A percentile compares a stretch with the other conserved stretches of the same genome.
phyloP scores from a whole-genome alignment of 306 rosid species.

The Ammopiptanthus mongolicus region DNA sequence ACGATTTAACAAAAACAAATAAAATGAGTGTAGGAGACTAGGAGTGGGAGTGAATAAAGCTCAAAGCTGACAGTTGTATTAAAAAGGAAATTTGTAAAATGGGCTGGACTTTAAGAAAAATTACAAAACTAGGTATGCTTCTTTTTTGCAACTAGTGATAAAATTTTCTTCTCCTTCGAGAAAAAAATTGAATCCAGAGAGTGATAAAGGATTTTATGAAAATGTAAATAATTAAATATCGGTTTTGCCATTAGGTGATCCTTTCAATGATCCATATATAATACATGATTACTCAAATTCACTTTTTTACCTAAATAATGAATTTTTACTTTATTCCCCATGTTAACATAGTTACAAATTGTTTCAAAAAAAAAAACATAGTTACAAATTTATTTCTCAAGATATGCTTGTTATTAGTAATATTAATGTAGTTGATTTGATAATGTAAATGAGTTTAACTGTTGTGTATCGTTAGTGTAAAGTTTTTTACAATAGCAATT shows the following conservation, averaged over 20 bases:
- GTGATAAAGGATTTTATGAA: neutral
- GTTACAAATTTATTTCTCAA: neutral
- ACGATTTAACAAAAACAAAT: neutral
- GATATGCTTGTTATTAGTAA: too few relatives aligned
- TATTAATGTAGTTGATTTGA: neutral
- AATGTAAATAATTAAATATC: neutral
- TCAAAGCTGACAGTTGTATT: conserved; percentile 6
- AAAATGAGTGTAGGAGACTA: too few relatives aligned
- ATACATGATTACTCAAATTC: too few relatives aligned
- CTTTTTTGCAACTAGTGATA: neutral
- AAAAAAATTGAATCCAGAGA: neutral
- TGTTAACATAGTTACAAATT: too few relatives aligned
- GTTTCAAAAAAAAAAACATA: too few relatives aligned
- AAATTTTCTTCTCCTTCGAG: neutral
- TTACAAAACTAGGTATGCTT: conserved; percentile 3
- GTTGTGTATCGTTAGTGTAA: too few relatives aligned
- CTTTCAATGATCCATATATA: neutral
- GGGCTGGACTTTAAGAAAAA: neutral
- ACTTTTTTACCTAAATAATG: too few relatives aligned
- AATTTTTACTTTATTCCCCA: too few relatives aligned
- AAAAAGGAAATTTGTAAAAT: neutral
- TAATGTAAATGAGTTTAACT: too few relatives aligned
- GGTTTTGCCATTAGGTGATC: neutral
- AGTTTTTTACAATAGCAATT: too few relatives aligned
- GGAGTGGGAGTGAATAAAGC: conserved; percentile 10